Base-by-base conservation (phyloP, 116 monocot species). In the Posidonia oceanica region DNA sequence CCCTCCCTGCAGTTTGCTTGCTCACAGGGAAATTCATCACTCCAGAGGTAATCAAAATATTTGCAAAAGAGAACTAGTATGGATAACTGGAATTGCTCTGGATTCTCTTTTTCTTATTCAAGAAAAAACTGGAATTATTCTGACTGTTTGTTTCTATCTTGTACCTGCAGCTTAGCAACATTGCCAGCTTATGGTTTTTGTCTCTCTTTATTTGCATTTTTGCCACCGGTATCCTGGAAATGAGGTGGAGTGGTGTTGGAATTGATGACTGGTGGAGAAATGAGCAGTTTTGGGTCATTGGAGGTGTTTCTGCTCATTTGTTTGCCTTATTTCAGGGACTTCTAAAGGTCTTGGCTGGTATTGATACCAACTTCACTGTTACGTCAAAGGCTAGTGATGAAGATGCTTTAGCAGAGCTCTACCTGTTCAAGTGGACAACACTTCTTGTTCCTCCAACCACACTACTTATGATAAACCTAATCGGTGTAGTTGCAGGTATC, bases 251-350 rank as follows among this genome's bases (percentile, higher is more conserved):
- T 72, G 91, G 91, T 13, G 75, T 87, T 5, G 87, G 84, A 41
- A 78, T 91, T 36, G 87, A 80, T 62, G 91, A 86, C 53, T 91
- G 91, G 91, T 91, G 91, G 90, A 86, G 90, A 74, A 90, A 90
- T 58, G 90, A 90, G 72, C 90, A 90, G 69, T 90, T 90, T 76
- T 90, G 90, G 90, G 90, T 90, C 40, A 90, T 90, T 64, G 90
- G 90, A 60, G 90, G 90, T 39, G 86, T 91, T 29, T 91, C 91
- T 36, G 80, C 91, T 7, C 91, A 91, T 67, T 72, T 91, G 1
- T 91, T 91, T 72, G 91, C 91, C 2, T 78, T 91, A 13, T 82
- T 91, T 67, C 87, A 91, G 63, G 91, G 91, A 4, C 81, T 91
- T 29, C 51, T 91, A 52, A 91, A 91, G 70, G 91, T 91, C 36